These are phyloP conservation scores for Fusarium algeriense DNA, from an alignment of 2,329 filamentous ascomycete genomes.

Conservation along the genomic window DNA sequence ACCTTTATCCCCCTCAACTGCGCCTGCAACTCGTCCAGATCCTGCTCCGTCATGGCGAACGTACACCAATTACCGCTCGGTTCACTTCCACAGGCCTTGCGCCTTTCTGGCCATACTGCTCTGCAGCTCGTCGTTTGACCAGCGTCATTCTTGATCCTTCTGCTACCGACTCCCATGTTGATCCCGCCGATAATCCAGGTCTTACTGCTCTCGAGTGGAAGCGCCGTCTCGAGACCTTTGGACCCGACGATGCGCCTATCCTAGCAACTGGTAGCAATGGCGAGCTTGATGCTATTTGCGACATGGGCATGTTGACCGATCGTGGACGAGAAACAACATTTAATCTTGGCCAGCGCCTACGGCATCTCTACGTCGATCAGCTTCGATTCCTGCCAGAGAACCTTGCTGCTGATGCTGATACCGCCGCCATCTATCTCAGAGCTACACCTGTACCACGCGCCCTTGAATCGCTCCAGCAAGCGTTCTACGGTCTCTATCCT, in stretches of 20 bases:
- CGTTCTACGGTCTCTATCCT: conserved; percentile 82
- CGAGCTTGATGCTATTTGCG: conserved; percentile 85
- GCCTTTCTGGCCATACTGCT: conserved; percentile 91
- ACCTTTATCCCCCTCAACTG: conserved; percentile 83
- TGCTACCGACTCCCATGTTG: conserved; percentile 47
- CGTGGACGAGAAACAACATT: conserved; percentile 78
- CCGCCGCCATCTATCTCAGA: conserved; percentile 77
- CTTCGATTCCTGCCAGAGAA: conserved; percentile 75
- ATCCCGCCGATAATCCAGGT: conserved; percentile 42
- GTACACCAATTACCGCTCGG: conserved; percentile 87
- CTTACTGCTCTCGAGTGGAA: conserved; percentile 69
- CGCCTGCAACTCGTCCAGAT: conserved; percentile 92
- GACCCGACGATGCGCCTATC: conserved; percentile 74
- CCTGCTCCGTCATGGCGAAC: conserved; percentile 81
- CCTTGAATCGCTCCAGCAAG: conserved; percentile 81
- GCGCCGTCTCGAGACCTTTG: conserved; percentile 86
- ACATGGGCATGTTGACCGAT: conserved; percentile 81
- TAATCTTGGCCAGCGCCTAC: conserved; percentile 74
- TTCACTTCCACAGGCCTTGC: conserved; percentile 82
- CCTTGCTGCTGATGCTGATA: conserved; percentile 65
- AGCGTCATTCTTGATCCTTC: conserved; percentile 61
- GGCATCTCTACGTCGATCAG: conserved; percentile 80
- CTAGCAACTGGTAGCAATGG: conserved; percentile 75
- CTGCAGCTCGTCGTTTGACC: conserved; percentile 77
- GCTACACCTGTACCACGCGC: conserved; percentile 81